Percentiles rank a stretch among this genome's conserved stretches.
phyloP scores from a whole-genome alignment of 2,329 filamentous ascomycete genomes.

The Fusarium coffeatum region DNA sequence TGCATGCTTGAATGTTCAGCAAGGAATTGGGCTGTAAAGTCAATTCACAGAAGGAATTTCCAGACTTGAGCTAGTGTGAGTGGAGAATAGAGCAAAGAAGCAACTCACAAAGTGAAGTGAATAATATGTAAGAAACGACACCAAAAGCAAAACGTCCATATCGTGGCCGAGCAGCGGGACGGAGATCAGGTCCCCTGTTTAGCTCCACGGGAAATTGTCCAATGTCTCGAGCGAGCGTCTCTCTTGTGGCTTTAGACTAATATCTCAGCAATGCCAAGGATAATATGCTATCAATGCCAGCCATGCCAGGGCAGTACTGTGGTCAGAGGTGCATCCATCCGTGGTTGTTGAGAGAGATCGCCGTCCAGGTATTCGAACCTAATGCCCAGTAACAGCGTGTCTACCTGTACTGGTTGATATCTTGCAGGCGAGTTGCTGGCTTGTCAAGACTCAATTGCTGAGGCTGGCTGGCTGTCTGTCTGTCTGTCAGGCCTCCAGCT shows the following conservation, averaged over 20 bases:
- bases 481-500: slow-evolving; percentile 4
- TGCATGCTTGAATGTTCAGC: background rate
- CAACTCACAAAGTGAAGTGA: slow-evolving; percentile 8
- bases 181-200: slow-evolving; percentile 11
- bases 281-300: background rate
- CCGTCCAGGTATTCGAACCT: background rate
- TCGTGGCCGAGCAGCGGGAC: slow-evolving; percentile 17
- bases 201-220: slow-evolving; percentile 18
- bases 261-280: slow-evolving; percentile 27
- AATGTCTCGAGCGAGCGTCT: slow-evolving; percentile 10
- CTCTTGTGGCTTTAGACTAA: slow-evolving; percentile 5
- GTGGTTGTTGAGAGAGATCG: slow-evolving; percentile 21
- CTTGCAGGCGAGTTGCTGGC: background rate
- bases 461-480: slow-evolving; percentile 7
- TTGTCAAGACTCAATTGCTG: background rate
- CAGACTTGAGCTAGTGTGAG: slow-evolving; percentile 7
- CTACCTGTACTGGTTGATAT: background rate
- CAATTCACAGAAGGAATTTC: slow-evolving; percentile 29
- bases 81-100: slow-evolving; percentile 14
- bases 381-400: background rate
- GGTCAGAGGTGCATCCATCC: slow-evolving; percentile 17
- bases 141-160: slow-evolving; percentile 5
- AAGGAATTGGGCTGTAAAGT: slow-evolving; percentile 27
- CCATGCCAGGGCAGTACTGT: background rate
- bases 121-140: slow-evolving; percentile 7